Conservation (phyloP, 352 stramenopile species). For the Phytophthora pinifolia region DNA sequence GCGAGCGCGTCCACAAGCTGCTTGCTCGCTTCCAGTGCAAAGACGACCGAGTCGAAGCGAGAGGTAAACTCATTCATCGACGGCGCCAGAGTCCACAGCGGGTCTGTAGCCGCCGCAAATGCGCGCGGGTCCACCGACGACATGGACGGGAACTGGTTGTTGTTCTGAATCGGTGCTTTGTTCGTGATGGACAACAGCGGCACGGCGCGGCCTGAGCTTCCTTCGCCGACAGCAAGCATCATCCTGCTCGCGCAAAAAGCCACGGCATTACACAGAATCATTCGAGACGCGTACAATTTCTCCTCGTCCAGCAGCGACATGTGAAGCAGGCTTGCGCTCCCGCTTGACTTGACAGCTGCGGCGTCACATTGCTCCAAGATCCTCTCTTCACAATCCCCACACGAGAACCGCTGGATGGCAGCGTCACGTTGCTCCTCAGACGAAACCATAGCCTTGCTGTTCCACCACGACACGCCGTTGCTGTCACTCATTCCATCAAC, state of each 20-base stretch:
- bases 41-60: conserved; percentile 51
- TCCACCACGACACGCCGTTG: conserved; percentile 54
- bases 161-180: conserved; percentile 33
- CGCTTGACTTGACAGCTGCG: conserved; percentile 26
- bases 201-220: conserved; percentile 31
- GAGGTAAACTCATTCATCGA: conserved; percentile 61
- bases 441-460: conserved; percentile 24
- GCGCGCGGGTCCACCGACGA: conserved; percentile 51
- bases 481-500: conserved; percentile 27
- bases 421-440: conserved; percentile 63
- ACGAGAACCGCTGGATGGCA: conserved; percentile 34
- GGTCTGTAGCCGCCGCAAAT: conserved; percentile 58
- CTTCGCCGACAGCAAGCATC: conserved; percentile 56
- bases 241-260: conserved; percentile 78
- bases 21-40: conserved; percentile 52
- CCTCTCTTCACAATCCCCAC: conserved; percentile 43
- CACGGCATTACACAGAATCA: conserved; percentile 78
- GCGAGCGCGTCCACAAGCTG: conserved; percentile 36
- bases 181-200: conserved; percentile 51
- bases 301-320: conserved; percentile 75
- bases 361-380: conserved; percentile 46
- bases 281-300: conserved; percentile 77
- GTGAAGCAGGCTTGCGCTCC: conserved; percentile 43
- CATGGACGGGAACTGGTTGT: conserved; percentile 48
- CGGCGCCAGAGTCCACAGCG: conserved; percentile 59